Percentiles rank a stretch among this genome's conserved stretches.
Conservation (phyloP, 495 filamentous ascomycete species). For the Platismatia glauca region DNA sequence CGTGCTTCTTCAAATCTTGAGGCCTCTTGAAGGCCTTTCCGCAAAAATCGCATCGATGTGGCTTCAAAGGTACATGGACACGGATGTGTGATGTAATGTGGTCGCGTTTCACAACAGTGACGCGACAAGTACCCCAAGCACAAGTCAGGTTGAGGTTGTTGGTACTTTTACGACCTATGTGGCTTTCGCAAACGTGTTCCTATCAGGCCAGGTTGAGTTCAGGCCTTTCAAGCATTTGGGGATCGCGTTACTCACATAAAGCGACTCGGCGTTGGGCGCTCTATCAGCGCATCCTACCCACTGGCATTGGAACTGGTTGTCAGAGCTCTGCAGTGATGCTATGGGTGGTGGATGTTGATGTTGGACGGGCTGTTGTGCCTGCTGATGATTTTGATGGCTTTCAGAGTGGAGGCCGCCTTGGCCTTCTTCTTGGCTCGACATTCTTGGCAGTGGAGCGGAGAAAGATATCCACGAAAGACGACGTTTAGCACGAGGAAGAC, state of each 20-base stretch:
- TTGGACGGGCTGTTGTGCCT: constrained; percentile 28
- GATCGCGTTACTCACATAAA: constrained; percentile 66
- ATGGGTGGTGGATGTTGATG: constrained; percentile 24
- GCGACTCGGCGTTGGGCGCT: constrained; percentile 65
- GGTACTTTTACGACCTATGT: constrained; percentile 97
- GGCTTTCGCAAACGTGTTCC: constrained; percentile 98
- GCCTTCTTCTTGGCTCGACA: constrained; percentile 7
- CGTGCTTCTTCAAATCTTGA: constrained; percentile 98
- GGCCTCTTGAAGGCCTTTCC: constrained; percentile 99
- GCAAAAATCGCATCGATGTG: constrained; percentile 97
- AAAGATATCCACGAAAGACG: neutral
- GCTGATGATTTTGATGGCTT: constrained; percentile 14
- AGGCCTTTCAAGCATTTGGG: constrained; percentile 10
- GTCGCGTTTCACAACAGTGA: constrained; percentile 96
- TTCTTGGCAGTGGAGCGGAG: constrained; percentile 5
- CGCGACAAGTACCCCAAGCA: constrained; percentile 92
- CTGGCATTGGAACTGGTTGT: constrained; percentile 54
- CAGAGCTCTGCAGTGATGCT: constrained; percentile 15
- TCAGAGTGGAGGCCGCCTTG: constrained; percentile 12
- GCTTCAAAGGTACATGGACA: constrained; percentile 95
- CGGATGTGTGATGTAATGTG: constrained; percentile 99
- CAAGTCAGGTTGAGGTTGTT: constrained; percentile 98
- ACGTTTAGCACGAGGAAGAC: neutral
- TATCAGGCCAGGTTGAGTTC: constrained; percentile 30
- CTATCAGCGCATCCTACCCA: constrained; percentile 82